Conservation (phyloP, 2,329 filamentous ascomycete genomes). For the Alternaria sp. region DNA sequence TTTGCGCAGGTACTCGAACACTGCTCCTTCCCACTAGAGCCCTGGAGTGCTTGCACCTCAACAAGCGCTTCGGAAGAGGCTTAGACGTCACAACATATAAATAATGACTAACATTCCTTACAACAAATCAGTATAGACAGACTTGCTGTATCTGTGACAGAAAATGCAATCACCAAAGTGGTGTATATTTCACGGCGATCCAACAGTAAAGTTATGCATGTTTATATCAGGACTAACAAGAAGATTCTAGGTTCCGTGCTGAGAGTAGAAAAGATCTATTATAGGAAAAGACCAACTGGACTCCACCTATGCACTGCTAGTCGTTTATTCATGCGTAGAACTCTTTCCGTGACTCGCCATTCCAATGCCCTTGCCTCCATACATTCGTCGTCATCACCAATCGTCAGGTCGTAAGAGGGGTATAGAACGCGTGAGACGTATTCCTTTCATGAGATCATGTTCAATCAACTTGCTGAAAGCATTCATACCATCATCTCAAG, state of each 20-base stretch:
- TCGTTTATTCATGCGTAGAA: slow-evolving; percentile 9
- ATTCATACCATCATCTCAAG: slow-evolving; percentile 1
- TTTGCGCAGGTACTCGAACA: background rate
- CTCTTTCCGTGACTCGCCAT: background rate
- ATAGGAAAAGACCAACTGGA: slow-evolving; percentile 8
- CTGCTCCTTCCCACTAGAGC: too few relatives aligned
- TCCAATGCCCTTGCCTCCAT: background rate
- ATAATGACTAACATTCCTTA: background rate
- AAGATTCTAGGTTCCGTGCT: slow-evolving; percentile 5
- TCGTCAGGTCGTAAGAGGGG: slow-evolving; percentile 11
- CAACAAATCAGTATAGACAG: background rate
- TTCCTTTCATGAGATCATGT: slow-evolving; percentile 3
- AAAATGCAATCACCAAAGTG: background rate
- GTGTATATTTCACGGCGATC: background rate
- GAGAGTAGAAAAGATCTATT: slow-evolving; percentile 6
- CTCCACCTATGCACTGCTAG: slow-evolving; percentile 17
- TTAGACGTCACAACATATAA: background rate
- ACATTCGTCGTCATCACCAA: background rate
- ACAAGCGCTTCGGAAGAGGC: too few relatives aligned
- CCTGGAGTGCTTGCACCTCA: too few relatives aligned
- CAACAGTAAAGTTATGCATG: background rate
- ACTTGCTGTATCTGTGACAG: background rate
- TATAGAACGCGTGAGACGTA: slow-evolving; percentile 12
- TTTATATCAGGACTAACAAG: background rate
- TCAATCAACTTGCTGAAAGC: background rate